Conservation (phyloP, 1,284 basidiomycete genomes). For the Tylopilus sp. region DNA sequence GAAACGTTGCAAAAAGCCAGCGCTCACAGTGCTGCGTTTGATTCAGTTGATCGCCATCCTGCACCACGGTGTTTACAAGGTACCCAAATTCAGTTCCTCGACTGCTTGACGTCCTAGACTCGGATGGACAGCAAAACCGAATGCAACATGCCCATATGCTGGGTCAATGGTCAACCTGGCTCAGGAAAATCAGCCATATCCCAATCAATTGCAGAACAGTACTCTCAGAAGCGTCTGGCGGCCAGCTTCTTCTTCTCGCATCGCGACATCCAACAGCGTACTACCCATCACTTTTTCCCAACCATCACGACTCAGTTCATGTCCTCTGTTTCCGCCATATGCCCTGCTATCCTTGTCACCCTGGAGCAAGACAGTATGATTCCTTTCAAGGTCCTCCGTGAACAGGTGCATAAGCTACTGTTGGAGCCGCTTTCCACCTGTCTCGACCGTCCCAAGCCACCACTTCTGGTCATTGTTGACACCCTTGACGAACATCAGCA, state of each 20-base stretch:
- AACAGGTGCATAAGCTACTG: constrained; percentile 31
- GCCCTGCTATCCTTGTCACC: constrained; percentile 9
- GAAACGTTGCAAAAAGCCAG: constrained; percentile 24
- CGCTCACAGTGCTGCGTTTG: constrained; percentile 15
- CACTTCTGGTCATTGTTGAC: constrained; percentile 30
- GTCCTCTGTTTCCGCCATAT: constrained; percentile 11
- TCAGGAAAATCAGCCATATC: constrained; percentile 30
- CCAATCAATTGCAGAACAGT: constrained; percentile 21
- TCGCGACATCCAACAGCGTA: constrained; percentile 22
- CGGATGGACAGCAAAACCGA: constrained; percentile 13
- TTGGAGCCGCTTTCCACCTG: constrained; percentile 20
- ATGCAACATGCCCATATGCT: constrained; percentile 12
- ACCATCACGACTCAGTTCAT: constrained; percentile 26
- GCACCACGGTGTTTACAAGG: constrained; percentile 22
- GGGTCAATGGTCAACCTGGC: constrained; percentile 25
- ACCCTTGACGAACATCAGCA: constrained; percentile 37
- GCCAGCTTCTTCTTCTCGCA: constrained; percentile 34
- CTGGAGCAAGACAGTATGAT: constrained; percentile 32
- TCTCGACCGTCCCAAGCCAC: background rate
- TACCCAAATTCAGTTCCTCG: constrained; percentile 24
- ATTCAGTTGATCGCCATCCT: constrained; percentile 21
- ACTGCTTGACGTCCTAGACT: constrained; percentile 6
- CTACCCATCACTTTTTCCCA: constrained; percentile 22
- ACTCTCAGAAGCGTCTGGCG: constrained; percentile 19
- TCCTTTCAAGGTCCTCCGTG: constrained; percentile 31